Evolutionary conservation across 306 rosid species (phyloP), one percentile per base, ranked within the genome.

Genomic region (Cucumis melo): DNA sequence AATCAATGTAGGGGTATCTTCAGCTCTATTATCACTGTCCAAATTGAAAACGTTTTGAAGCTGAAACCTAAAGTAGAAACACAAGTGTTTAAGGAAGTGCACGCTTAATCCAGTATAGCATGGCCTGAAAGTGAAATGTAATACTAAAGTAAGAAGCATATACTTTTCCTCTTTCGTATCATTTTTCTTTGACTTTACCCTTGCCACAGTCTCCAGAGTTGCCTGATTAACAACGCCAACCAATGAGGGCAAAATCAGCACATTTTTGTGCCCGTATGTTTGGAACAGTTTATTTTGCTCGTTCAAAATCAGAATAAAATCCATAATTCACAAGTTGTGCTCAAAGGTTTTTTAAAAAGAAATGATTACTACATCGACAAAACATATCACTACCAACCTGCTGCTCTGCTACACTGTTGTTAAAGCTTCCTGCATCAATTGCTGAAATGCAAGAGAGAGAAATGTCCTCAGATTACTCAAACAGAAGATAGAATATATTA

Each of bases 101-200:
- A 58, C 75, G 74, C 38, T 66, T 20, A 21, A 36, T 54, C 76
- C 64, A 66, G 6, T 10, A 32, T 32, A 61, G 60, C 21, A 44
- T 32, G 73, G 57, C 68, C 20, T 32, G 72, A 62, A 70, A 50
- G 15, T 76, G 41, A 81, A 42, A n/a, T 51, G 61, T 73, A 73
- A 53, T 53, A 73, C 48, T 77, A 4, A 79, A 78, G 77, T 61
- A 73, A 67, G 53, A 88, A 78, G 80, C 73, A 79, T 68, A 75
- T 94, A 95, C 99, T 89, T 90, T 77, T 95, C 98, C 88, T 95
- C 97, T 82, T 95, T 88, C 5, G 96, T 95, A 55, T 92, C 99
- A 79, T 95, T 95, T 87, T 95, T 95, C 90, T 92, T 95, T 21
- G 96, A 55, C 81, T 85, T 95, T 65, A 95, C 99, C 83, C 99